Evolutionary conservation across 164 flowering plant species (phyloP).

Genomic region (Umbilicus rupestris): DNA sequence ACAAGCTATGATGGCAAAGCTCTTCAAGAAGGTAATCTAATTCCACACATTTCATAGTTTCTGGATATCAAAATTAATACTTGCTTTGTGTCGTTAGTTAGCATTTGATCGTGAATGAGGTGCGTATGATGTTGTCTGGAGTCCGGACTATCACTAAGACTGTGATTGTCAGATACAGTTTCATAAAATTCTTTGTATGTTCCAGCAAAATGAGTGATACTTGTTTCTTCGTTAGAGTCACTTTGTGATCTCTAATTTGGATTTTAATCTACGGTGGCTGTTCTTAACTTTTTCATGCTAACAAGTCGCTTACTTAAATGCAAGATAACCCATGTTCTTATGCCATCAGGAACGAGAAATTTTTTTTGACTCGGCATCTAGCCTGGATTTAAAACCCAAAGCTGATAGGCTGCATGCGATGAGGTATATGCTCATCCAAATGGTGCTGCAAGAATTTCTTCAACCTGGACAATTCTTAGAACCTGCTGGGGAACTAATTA

Average conservation of each 20-base stretch:
- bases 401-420: constrained; percentile 57
- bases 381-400: constrained; percentile 11
- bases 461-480: constrained; percentile 74
- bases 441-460: constrained; percentile 79
- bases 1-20: constrained; percentile 55
- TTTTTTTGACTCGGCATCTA: constrained; percentile 20
- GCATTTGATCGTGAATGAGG: too few relatives aligned
- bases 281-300: not conserved
- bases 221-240: too few relatives aligned
- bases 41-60: not conserved
- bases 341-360: constrained; percentile 58
- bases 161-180: too few relatives aligned
- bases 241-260: too few relatives aligned
- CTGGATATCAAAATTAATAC: too few relatives aligned
- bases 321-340: too few relatives aligned
- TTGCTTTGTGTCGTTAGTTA: too few relatives aligned
- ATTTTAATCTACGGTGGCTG: not conserved
- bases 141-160: too few relatives aligned
- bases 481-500: constrained; percentile 67
- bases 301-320: too few relatives aligned
- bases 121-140: too few relatives aligned
- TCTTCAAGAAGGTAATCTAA: constrained; percentile 61
- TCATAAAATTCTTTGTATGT: too few relatives aligned
- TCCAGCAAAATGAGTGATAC: too few relatives aligned
- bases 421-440: constrained; percentile 77